Evolutionary conservation across 2,329 filamentous ascomycete genomes (phyloP).

Genomic region (Claviceps capensis): DNA sequence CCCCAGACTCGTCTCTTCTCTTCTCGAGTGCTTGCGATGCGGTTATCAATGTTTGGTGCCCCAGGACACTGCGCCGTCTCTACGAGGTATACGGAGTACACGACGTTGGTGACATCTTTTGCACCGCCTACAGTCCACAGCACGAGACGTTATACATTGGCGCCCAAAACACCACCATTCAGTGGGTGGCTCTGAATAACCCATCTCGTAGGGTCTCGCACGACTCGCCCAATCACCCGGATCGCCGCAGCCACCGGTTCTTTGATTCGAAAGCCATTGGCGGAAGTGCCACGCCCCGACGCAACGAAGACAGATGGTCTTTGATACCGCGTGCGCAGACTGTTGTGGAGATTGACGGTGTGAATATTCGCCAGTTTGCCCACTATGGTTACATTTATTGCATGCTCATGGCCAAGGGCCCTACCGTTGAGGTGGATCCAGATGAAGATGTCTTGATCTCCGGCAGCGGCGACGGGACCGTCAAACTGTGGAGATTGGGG

Average conservation of each 20-base stretch:
- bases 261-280: slow-evolving; percentile 85
- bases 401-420: slow-evolving; percentile 72
- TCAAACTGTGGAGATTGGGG: slow-evolving; percentile 77
- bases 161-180: slow-evolving; percentile 86
- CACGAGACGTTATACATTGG: slow-evolving; percentile 80
- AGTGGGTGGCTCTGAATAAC: slow-evolving; percentile 73
- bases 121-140: slow-evolving; percentile 72
- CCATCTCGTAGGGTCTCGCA: slow-evolving; percentile 43
- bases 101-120: slow-evolving; percentile 92
- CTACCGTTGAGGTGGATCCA: slow-evolving; percentile 50
- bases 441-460: slow-evolving; percentile 77
- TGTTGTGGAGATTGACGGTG: slow-evolving; percentile 66
- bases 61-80: slow-evolving; percentile 57
- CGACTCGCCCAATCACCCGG: slow-evolving; percentile 56
- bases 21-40: slow-evolving; percentile 92
- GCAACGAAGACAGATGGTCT: slow-evolving; percentile 44
- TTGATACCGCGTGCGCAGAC: slow-evolving; percentile 39
- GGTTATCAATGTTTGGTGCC: slow-evolving; percentile 88
- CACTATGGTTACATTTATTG: slow-evolving; percentile 95
- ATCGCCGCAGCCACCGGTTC: slow-evolving; percentile 70
- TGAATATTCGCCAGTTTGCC: slow-evolving; percentile 75
- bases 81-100: slow-evolving; percentile 89
- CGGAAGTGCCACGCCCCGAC: slow-evolving; percentile 62
- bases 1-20: slow-evolving; percentile 58
- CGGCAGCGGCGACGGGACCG: slow-evolving; percentile 82